phyloP scores from a whole-genome alignment of 495 filamentous ascomycete species.

The Hypoxylon crocopeplum region DNA sequence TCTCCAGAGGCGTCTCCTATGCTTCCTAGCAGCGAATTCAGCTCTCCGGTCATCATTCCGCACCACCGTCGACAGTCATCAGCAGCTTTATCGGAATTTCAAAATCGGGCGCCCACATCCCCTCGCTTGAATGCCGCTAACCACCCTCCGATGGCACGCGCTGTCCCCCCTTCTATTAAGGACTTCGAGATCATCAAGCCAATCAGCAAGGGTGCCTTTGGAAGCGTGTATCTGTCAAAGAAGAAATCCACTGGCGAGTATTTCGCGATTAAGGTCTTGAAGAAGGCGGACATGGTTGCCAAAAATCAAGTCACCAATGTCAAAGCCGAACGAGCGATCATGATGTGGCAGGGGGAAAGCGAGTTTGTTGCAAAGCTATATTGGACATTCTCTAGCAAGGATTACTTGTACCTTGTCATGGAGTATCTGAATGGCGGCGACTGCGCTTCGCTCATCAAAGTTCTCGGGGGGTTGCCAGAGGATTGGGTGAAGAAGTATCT shows the following conservation, averaged over 20 bases:
- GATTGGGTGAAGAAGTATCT: slow-evolving; percentile 98
- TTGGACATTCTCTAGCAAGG: slow-evolving; percentile 99
- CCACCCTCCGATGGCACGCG: slow-evolving; percentile 74
- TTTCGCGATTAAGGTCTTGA: slow-evolving; percentile 96
- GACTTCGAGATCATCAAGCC: slow-evolving; percentile 99
- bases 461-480: slow-evolving; percentile 87
- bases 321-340: slow-evolving; percentile 98
- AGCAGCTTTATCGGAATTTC: slow-evolving; percentile 74
- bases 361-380: slow-evolving; percentile 99
- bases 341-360: slow-evolving; percentile 99
- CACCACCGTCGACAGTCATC: slow-evolving; percentile 95
- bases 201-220: slow-evolving; percentile 98
- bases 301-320: slow-evolving; percentile 99
- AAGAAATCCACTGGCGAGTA: slow-evolving; percentile 99
- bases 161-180: slow-evolving; percentile 93
- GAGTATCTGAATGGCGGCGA: slow-evolving; percentile 98
- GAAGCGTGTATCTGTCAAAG: slow-evolving; percentile 95
- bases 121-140: slow-evolving; percentile 78
- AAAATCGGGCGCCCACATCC: slow-evolving; percentile 74
- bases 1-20: slow-evolving; percentile 92
- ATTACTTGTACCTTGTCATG: slow-evolving; percentile 98
- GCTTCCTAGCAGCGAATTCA: slow-evolving; percentile 79
- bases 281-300: slow-evolving; percentile 99
- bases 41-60: slow-evolving; percentile 65
- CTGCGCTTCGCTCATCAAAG: slow-evolving; percentile 94